Evolutionary conservation across 2,329 filamentous ascomycete species (phyloP).

Genomic region (Neofusicoccum cordaticola): DNA sequence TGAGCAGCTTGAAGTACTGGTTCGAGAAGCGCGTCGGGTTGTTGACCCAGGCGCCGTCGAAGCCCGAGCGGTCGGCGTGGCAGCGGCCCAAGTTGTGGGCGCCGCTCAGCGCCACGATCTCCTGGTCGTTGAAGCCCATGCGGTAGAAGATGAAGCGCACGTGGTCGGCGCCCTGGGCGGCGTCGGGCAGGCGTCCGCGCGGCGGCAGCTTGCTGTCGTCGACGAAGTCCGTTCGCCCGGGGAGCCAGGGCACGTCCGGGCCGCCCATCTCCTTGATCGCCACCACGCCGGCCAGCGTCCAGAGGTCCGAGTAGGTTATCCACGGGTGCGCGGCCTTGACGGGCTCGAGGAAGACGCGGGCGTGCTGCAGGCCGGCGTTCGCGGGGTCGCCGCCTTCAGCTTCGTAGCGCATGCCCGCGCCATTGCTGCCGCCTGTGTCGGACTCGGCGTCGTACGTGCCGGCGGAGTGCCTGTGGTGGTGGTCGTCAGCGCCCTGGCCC

Average conservation of each 20-base stretch:
- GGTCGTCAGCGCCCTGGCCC: neutral
- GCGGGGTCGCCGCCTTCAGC: constrained; percentile 62
- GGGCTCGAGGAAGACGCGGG: constrained; percentile 62
- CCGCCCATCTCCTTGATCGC: constrained; percentile 62
- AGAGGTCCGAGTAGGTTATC: constrained; percentile 65
- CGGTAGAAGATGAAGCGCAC: constrained; percentile 56
- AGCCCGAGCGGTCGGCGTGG: constrained; percentile 56
- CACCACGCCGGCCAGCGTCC: constrained; percentile 60
- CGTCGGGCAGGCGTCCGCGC: constrained; percentile 57
- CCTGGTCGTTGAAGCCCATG: constrained; percentile 61
- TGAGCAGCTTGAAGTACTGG: constrained; percentile 55
- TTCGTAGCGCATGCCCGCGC: constrained; percentile 65
- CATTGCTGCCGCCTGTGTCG: constrained; percentile 63
- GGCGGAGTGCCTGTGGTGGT: constrained; percentile 53
- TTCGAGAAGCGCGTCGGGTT: constrained; percentile 60
- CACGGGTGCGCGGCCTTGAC: constrained; percentile 58
- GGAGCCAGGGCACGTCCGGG: constrained; percentile 55
- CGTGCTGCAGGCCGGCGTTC: constrained; percentile 63
- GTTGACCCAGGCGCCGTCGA: constrained; percentile 59
- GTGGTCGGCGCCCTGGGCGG: constrained; percentile 53
- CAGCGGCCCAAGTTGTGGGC: constrained; percentile 58
- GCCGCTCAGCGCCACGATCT: constrained; percentile 57
- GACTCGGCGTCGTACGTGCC: constrained; percentile 60
- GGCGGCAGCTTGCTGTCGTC: constrained; percentile 60
- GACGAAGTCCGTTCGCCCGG: constrained; percentile 61